Evolutionary conservation across 2,329 filamentous ascomycete species (phyloP), one percentile per base, ranked within the genome.

Genomic region (Didymella exigua): DNA sequence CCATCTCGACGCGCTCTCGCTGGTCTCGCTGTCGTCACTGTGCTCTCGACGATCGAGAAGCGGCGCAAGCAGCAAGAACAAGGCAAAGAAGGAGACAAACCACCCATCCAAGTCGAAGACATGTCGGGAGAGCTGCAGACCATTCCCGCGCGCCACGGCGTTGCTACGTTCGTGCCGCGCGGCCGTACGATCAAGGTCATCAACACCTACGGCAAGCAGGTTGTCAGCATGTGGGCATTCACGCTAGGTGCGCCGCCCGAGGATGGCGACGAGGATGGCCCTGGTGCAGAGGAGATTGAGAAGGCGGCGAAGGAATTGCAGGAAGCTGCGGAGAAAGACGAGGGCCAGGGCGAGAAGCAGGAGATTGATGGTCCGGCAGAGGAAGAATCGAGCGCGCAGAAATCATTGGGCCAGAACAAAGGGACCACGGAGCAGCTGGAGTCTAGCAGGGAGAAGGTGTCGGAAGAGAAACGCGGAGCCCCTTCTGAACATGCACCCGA

Each of bases 151-250:
- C 73, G 78, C 46, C 78, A 81, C 70, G 79, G 79, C 58, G 78
- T 78, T 7, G 79, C 79, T 10, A 81, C 79, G 1, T 81, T 80
- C 53, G 79, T 82, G 52, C 79, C 79, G 4, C 72, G 76, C 19
- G 79, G 78, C 18, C 72, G 78, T 50, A 76, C 73, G 2, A 79
- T 82, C 68, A 81, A 81, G 64, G 78, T 82, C 36, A 75, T 81
- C 52, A 81, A 81, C 52, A 79, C 77, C 0, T 80, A 79, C 54
- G 79, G 79, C n/a, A 77, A 76, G 40, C 79, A 82, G 66, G 76
- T 79, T 9, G 73, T 81, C 21, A 79, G 79, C 53, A 79, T 77
- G 21, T 82, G 79, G 79, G 79, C 78, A 0, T 81, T 82, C 60
- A 77, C 77, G 1, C 60, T 82, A 29, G 74, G 75, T 9, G 69